Base-by-base conservation (phyloP, 2,329 filamentous ascomycete species). In the Karstenula rhodostoma region DNA sequence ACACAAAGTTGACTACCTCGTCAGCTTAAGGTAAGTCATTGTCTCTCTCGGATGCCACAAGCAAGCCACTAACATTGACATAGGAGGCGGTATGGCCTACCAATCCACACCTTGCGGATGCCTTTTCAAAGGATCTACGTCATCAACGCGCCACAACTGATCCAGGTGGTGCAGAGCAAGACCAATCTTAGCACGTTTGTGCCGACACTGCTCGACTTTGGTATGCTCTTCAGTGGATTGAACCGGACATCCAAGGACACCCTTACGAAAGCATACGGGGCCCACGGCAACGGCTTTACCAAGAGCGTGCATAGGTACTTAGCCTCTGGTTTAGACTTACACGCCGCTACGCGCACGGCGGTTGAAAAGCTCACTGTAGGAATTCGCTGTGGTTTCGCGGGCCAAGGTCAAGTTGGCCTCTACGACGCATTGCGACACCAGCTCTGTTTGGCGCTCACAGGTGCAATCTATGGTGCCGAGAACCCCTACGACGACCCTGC, bases 71-170 rank as follows among this genome's bases (percentile, higher is more conserved):
- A 3, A 59, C 25, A 7, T 12, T 35, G 12, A 12, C 17, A 15
- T 49, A 72, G 67, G n/a, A 50, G 44, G 27, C 49, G 50, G 13
- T 65, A 67, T 22, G 35, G 58, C 3, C 29, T 69, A 1, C 77
- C 80, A 0, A 80, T 83, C 33, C 79, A 78, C 57, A 83, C 80
- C 4, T 62, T 84, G 23, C 60, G 74, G 2, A 67, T 83, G 37
- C 78, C 79, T 1, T 79, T 79, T 4, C 70, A 77, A 32, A 79
- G 79, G 52, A 71, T 82, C 52, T 83, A 83, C 50, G 70, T 83
- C 10, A 73, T 82, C 13, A 78, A 78, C 10, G 72, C 70, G 1
- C 71, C 76, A 0, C 60, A 74, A 0, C 64, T 83, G 22, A 76
- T 83, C 27, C 70, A 76, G 9, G 57, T 48, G 0, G 73, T 80